Percentiles rank a stretch among this genome's conserved stretches.
Conservation (phyloP, 192 early-diverging fungal genomes). For the Podila epigama region DNA sequence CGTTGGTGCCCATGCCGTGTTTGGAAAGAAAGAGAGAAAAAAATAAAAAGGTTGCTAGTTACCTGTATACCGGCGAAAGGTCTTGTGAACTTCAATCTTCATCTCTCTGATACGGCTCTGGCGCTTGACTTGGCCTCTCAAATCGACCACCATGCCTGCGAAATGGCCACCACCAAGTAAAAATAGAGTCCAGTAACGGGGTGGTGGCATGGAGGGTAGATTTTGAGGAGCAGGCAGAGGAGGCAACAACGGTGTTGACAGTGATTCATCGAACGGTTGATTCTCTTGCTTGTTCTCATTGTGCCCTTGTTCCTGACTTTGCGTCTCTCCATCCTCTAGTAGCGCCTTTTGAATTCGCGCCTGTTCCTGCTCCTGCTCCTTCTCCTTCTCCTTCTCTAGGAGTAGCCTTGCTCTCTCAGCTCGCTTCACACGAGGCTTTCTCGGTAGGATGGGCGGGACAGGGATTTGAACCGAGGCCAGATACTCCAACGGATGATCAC, state of each 20-base stretch:
- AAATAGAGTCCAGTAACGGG: conserved; percentile 74
- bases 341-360: conserved; percentile 5
- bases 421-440: conserved; percentile 1
- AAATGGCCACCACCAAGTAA: conserved; percentile 86
- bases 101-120: conserved; percentile 14
- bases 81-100: conserved; percentile 79
- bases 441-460: neutral
- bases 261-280: neutral
- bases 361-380: neutral
- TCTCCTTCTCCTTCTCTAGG: neutral
- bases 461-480: conserved; percentile 5
- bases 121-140: conserved; percentile 27
- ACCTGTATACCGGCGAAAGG: conserved; percentile 93
- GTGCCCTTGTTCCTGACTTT: neutral
- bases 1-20: neutral
- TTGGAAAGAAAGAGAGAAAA: neutral
- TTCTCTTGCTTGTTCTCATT: neutral
- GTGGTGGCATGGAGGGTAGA: too few relatives aligned
- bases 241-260: neutral
- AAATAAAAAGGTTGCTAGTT: conserved; percentile 4
- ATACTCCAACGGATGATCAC: neutral
- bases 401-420: conserved; percentile 6
- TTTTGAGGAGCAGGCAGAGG: too few relatives aligned
- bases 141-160: conserved; percentile 85
- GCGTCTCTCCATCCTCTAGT: neutral